Base-by-base conservation (phyloP, 768 basidiomycete genomes). In the Fomitopsis serialis region DNA sequence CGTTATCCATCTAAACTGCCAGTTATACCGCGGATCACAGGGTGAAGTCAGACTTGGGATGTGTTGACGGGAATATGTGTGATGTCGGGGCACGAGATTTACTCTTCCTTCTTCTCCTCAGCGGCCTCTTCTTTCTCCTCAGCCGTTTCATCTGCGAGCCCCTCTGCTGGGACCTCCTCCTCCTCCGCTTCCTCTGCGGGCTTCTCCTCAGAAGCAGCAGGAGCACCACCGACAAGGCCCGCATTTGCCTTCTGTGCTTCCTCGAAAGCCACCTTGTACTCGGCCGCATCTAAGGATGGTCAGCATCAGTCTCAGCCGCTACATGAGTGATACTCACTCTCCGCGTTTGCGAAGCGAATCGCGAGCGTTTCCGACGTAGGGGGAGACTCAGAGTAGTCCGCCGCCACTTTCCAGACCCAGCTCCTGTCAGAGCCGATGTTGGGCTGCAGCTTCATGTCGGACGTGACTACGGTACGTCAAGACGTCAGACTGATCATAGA, bases 361-460 rank as follows among this genome's bases (percentile, higher is more conserved):
- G 97, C 97, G 56, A 99, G 85, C 23, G 97, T 99, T 74, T 98
- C 97, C 21, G 94, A 69, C 43, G 92, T 88, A 22, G 96, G 83
- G 44, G 90, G 92, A 50, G 79, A 76, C 68, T 99, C 97, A 50
- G 96, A 84, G 68, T 90, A 95, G 71, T 99, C 97, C 24, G 96
- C 96, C 49, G 84, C 80, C 49, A 96, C 94, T 71, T 97, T 96
- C 89, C 91, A 98, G 32, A 99, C 95, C 97, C 97, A 98, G 63
- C 93, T 96, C 72, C 97, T 82, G 77, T 99, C 97, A 48, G 95
- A 98, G 48, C 95, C 96, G 63, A 98, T 92, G 73, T 98, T 98
- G 65, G 95, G 92, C 67, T 96, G 92, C 60, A 99, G 85, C 62
- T 75, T 83, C 92, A 98, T 98, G 59, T 97, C 94, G 40, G 78